Evolutionary conservation across 331 rosid genomes (phyloP).

Genomic region (Quercus tomentella): DNA sequence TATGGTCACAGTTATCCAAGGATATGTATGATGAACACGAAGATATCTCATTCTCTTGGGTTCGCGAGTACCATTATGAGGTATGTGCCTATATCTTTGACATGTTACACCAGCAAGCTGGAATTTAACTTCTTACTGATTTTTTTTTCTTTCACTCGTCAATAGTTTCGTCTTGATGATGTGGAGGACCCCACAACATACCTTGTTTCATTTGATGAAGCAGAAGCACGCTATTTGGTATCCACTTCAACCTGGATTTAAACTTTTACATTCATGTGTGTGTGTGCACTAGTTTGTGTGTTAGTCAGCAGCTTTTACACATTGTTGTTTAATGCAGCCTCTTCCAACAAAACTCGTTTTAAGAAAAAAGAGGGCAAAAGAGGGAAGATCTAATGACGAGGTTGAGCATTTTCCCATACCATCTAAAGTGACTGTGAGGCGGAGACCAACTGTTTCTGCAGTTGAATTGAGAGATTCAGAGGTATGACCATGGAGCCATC

Average conservation of each 20-base stretch:
- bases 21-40: constrained; percentile 84
- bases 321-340: constrained; percentile 56
- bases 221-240: constrained; percentile 92
- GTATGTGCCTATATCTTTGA: constrained; percentile 45
- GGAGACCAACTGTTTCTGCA: constrained; percentile 65
- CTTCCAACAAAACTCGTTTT: constrained; percentile 88
- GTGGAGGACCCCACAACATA: constrained; percentile 81
- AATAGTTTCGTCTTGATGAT: constrained; percentile 85
- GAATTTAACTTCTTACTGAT: neutral
- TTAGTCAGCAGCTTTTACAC: constrained; percentile 3
- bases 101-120: neutral
- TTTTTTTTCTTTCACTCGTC: constrained; percentile 1
- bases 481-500: constrained; percentile 43
- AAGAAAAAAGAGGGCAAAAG: constrained; percentile 89
- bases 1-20: constrained; percentile 75
- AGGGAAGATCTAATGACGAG: constrained; percentile 82
- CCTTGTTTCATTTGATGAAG: constrained; percentile 76
- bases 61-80: constrained; percentile 86
- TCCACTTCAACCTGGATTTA: constrained; percentile 14
- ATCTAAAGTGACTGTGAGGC: constrained; percentile 75
- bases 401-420: constrained; percentile 85
- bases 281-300: neutral
- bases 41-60: constrained; percentile 79
- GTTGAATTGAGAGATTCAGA: constrained; percentile 72
- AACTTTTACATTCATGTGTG: neutral